Percentiles rank a stretch among this genome's conserved stretches.
Conservation (phyloP, 2,329 filamentous ascomycete species). For the Lasiodiplodia sp. region DNA sequence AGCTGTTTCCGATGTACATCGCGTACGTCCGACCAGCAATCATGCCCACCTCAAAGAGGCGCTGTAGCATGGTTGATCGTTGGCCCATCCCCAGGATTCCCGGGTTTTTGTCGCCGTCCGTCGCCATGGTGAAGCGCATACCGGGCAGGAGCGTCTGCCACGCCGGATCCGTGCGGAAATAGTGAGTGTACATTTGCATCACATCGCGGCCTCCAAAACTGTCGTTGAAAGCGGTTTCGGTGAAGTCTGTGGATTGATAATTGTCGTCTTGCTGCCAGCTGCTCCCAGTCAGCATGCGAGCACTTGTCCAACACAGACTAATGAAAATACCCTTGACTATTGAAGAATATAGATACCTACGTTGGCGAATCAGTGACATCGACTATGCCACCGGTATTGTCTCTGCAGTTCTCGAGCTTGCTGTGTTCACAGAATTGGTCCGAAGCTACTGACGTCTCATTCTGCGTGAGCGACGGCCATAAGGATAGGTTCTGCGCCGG, state of each 20-base stretch:
- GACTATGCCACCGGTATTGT: conserved; percentile 46
- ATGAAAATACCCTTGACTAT: background rate
- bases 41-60: conserved; percentile 43
- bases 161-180: conserved; percentile 49
- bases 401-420: conserved; percentile 42
- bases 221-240: conserved; percentile 36
- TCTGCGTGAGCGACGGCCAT: conserved; percentile 52
- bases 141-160: conserved; percentile 45
- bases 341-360: conserved; percentile 35
- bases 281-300: background rate
- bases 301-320: background rate
- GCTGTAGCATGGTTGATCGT: conserved; percentile 49
- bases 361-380: conserved; percentile 40
- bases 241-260: conserved; percentile 2
- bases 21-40: conserved; percentile 52
- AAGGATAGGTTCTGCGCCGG: conserved; percentile 55
- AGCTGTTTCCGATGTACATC: conserved; percentile 53
- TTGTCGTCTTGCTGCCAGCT: conserved; percentile 21
- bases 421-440: conserved; percentile 46
- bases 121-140: conserved; percentile 45
- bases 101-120: conserved; percentile 41
- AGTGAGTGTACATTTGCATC: conserved; percentile 50
- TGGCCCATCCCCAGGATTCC: conserved; percentile 51
- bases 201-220: conserved; percentile 44
- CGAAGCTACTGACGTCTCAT: conserved; percentile 51